phyloP scores from a whole-genome alignment of 768 basidiomycete species.

The Boletus subparvulus region DNA sequence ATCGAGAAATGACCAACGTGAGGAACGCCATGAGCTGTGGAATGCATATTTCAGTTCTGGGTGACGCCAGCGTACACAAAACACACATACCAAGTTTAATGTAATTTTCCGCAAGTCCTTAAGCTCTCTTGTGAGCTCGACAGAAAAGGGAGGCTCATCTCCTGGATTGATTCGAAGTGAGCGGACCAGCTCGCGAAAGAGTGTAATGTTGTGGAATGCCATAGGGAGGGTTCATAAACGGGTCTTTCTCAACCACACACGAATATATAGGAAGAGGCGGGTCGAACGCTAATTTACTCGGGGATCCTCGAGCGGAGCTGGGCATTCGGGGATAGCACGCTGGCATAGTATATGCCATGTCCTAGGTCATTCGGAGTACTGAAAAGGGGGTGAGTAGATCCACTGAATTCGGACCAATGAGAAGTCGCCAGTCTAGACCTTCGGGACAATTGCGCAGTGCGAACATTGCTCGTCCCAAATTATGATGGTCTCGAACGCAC shows the following conservation, averaged over 20 bases:
- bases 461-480: neutral
- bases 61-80: neutral
- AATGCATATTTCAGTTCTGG: neutral
- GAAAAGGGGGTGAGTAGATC: neutral
- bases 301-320: neutral
- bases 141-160: conserved; percentile 1
- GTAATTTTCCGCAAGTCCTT: conserved; percentile 22
- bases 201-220: neutral
- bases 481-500: conserved; percentile 2
- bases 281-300: neutral
- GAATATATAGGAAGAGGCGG: conserved; percentile 10
- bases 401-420: neutral
- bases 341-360: neutral
- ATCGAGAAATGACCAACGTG: conserved; percentile 15
- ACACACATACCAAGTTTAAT: conserved; percentile 20
- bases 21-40: conserved; percentile 31
- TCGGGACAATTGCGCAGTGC: neutral
- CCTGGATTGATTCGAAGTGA: neutral
- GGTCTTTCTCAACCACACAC: neutral
- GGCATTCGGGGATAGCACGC: neutral
- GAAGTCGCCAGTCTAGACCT: conserved; percentile 12
- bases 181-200: neutral
- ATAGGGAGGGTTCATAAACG: conserved; percentile 1
- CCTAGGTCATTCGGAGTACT: neutral
- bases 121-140: conserved; percentile 22